phyloP scores from a whole-genome alignment of 371 early-diverging fungal species.

The Dinochytrium kinnereticum region DNA sequence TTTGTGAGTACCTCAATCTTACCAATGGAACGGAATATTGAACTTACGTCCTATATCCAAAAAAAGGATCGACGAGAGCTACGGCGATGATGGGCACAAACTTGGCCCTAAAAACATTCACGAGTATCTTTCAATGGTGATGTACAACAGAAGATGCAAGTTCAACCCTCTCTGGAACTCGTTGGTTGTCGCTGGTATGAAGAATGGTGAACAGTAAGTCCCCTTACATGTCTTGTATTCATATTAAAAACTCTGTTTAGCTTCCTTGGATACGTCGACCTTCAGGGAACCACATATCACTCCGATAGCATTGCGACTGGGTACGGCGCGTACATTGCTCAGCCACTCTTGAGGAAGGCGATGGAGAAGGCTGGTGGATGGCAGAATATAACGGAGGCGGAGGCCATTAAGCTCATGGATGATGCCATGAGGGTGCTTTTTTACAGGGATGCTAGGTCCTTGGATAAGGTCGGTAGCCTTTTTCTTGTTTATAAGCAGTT shows the following conservation, averaged over 20 bases:
- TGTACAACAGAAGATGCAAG: constrained; percentile 94
- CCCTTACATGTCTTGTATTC: constrained; percentile 5
- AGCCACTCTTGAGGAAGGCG: constrained; percentile 93
- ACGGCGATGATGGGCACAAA: constrained; percentile 88
- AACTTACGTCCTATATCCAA: neutral
- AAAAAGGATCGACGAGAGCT: constrained; percentile 82
- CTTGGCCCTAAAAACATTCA: constrained; percentile 85
- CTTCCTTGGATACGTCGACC: constrained; percentile 95
- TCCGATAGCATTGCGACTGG: constrained; percentile 95
- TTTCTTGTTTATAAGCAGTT: too few species aligned
- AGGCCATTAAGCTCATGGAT: constrained; percentile 87
- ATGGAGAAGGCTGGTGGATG: constrained; percentile 76
- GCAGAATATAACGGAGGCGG: constrained; percentile 83
- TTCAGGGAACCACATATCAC: constrained; percentile 95
- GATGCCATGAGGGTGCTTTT: constrained; percentile 94
- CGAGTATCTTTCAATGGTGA: constrained; percentile 87
- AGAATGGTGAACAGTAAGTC: constrained; percentile 64
- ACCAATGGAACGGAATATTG: neutral
- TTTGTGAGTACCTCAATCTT: constrained; percentile 62
- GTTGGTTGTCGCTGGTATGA: constrained; percentile 89
- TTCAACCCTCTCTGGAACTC: constrained; percentile 97
- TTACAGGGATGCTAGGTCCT: constrained; percentile 96
- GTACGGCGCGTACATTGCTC: constrained; percentile 93
- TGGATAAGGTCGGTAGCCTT: constrained; percentile 90
- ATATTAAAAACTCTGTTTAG: constrained; percentile 41